Evolutionary conservation across 1,284 basidiomycete species (phyloP), one percentile per base, ranked within the genome.

Genomic region (Puccinia horiana): DNA sequence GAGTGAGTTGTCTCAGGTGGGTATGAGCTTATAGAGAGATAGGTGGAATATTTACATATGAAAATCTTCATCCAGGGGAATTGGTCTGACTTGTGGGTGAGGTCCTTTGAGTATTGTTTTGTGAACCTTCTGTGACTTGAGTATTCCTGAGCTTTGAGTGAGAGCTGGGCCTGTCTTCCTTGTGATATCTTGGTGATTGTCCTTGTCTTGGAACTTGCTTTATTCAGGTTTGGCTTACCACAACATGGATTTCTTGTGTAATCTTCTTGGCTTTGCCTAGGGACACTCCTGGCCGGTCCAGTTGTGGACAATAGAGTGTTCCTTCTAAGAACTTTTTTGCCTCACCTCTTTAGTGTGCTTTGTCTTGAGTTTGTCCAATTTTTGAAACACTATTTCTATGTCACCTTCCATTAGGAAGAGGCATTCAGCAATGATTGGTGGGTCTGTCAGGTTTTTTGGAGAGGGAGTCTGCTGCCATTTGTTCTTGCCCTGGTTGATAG

Each of bases 391-490:
- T 0, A 37, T 35, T 16, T 54, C 29, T 18, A 23, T 16, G 11
- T 29, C 18, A 2, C 11, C 1, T 4, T 61, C 23, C 12, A 58
- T 29, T 0, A 32, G 26, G 54, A 76, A 76, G 14, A 76, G 52
- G 4, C 1, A 35, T 14, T 49, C 20, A 2, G 47, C 47, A 18
- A 35, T n/a, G 23, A 58, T 52, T 76, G 74, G 74, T 11, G 74
- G 74, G 5, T 76, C 74, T 35, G 44, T 77, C 35, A 12, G 76
- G 76, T 35, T 67, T 77, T 26, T 42, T 44, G 40, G 76, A 77
- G 5, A 77, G 23, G 3, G 61, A 32, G 29, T 77, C 56, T 16
- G 76, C 76, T 0, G 74, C 76, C 42, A 76, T 35, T 32, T 76
- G 75, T 40, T 76, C 56, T 3, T 14, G 6, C 2, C 75, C 75